Evolutionary conservation across 2,329 filamentous ascomycete genomes (phyloP), one percentile per base, ranked within the genome.

Genomic region (Coleophoma crateriformis): DNA sequence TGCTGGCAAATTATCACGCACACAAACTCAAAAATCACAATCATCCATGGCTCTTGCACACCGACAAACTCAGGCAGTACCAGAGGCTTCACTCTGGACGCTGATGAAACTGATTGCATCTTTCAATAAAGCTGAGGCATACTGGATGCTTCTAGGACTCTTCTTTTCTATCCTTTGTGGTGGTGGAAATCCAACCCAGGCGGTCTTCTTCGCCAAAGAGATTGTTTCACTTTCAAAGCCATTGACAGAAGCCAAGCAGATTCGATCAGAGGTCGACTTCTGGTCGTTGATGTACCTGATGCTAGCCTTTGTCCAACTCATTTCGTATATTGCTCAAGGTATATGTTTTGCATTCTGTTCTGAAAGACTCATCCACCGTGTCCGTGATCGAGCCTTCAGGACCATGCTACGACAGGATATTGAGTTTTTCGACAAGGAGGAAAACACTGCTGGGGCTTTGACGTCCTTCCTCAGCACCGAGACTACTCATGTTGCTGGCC

Each of bases 341-440:
- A 61, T 87, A 46, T 74, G 84, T 2, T 91, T 97, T 59, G 91
- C 90, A 15, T 84, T 83, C 61, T 91, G 88, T 70, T 94, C 90
- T n/a, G 89, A 95, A 71, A 79, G 83, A 38, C 78, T 97, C 20
- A 80, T 96, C 48, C 88, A 89, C 64, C 84, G 90, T 17, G 89
- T 92, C 1, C 82, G 94, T 59, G 84, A 94, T 66, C 76, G 76
- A 50, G 87, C 90, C 7, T 96, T 99, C 74, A 79, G 91, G 33
- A 78, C 85, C 20, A 90, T 97, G 73, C 81, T 97, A 46, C 87
- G 91, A 56, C 92, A 97, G 68, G 94, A 97, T 55, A 91, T 97
- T 51, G 75, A 83, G 27, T 97, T 91, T 68, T 99, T 96, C 60
- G 94, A 97, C 67, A 78, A 77, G 41, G 88, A 95, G 55, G 87